Evolutionary conservation across 441 rosid genomes (phyloP).

Genomic region (Populus tomentosa): DNA sequence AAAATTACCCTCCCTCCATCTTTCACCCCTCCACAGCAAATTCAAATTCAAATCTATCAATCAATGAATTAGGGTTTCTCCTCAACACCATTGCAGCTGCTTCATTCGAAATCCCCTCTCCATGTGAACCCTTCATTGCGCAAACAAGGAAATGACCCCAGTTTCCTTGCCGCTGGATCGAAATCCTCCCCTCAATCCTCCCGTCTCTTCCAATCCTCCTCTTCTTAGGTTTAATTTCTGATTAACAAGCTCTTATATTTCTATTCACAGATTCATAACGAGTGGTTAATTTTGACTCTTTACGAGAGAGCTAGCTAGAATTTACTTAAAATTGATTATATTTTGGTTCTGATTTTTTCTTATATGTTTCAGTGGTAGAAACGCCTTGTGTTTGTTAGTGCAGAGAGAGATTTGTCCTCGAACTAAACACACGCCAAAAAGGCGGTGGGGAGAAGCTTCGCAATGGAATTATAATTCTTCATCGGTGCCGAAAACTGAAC

Average conservation of each 20-base stretch:
- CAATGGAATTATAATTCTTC: constrained; percentile 29
- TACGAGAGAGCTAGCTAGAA: not conserved
- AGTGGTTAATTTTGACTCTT: no score
- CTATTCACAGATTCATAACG: no score
- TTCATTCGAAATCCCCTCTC: not conserved
- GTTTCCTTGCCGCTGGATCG: constrained; percentile 43
- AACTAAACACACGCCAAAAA: constrained; percentile 43
- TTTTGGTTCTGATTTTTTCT: not conserved
- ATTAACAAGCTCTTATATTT: no score
- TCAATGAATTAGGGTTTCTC: constrained; percentile 2
- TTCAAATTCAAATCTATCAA: not conserved
- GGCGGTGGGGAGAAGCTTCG: constrained; percentile 47
- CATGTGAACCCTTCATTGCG: constrained; percentile 35
- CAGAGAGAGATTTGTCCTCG: constrained; percentile 63
- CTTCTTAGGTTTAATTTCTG: constrained; percentile 32
- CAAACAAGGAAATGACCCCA: constrained; percentile 41
- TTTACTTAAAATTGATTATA: not conserved
- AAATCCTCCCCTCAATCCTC: constrained; percentile 29
- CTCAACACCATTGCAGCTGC: not conserved
- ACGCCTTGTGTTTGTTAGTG: constrained; percentile 45
- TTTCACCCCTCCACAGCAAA: no score
- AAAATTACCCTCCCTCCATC: no score
- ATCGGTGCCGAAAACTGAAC: constrained; percentile 26
- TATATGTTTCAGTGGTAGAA: constrained; percentile 35
- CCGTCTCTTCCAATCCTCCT: constrained; percentile 20